These are phyloP conservation scores for Aegilops speltoides DNA, from an alignment of 176 grass and related monocot genomes.

Conservation along the genomic window DNA sequence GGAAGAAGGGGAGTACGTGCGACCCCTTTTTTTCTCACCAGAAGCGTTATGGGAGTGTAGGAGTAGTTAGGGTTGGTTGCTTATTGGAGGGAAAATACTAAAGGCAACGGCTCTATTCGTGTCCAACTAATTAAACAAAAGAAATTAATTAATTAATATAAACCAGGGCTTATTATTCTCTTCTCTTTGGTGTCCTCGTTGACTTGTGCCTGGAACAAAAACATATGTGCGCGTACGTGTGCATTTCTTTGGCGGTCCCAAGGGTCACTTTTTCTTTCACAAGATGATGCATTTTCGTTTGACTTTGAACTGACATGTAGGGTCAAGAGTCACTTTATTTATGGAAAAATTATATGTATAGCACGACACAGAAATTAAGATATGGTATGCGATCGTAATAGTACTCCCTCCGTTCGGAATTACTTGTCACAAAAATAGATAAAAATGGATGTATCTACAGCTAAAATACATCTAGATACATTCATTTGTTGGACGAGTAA, in stretches of 20 bases:
- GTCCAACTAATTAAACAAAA: not conserved
- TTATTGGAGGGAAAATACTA: constrained; percentile 45
- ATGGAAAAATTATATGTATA: no score
- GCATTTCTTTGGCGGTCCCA: no score
- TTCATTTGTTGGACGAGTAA: no score
- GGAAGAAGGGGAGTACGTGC: constrained; percentile 2
- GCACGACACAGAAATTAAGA: not conserved
- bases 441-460: no score
- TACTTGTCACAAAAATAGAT: no score
- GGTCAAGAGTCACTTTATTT: not conserved
- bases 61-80: constrained; percentile 78
- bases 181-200: not conserved
- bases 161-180: not conserved
- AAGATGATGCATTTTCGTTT: not conserved
- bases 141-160: no score
- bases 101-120: constrained; percentile 23
- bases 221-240: not conserved
- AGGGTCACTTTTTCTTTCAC: no score
- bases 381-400: not conserved
- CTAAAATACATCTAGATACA: no score
- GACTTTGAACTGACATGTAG: not conserved
- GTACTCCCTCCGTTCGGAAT: no score
- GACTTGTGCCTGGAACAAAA: not conserved
- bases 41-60: constrained; percentile 58
- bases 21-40: constrained; percentile 69